Conservation (phyloP, 179 eudicot genomes). For the Spinacia oleracea region DNA sequence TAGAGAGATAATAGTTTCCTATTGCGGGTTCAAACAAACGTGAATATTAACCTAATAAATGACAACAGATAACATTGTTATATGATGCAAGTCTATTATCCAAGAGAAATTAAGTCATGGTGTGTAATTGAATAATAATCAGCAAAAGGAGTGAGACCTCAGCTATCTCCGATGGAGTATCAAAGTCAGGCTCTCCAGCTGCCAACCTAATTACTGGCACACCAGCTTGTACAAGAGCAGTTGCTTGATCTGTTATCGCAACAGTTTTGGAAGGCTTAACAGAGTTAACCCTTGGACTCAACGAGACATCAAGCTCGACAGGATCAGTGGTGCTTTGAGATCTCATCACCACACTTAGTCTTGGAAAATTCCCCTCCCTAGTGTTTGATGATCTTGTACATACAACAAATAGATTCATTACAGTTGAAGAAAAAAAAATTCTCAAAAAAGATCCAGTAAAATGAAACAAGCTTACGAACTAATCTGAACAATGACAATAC, state of each 20-base stretch:
- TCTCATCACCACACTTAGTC: slow-evolving; percentile 6
- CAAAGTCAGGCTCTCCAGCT: slow-evolving; percentile 95
- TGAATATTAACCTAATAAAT: background rate
- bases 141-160: slow-evolving; percentile 45
- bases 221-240: slow-evolving; percentile 88
- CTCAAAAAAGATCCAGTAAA: background rate
- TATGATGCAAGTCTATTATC: background rate
- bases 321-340: slow-evolving; percentile 2
- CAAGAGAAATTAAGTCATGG: background rate
- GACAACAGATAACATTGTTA: background rate
- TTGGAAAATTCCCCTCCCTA: background rate
- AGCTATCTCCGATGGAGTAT: slow-evolving; percentile 68
- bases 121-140: background rate
- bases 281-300: slow-evolving; percentile 74
- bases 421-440: background rate
- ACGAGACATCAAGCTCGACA: slow-evolving; percentile 52
- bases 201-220: slow-evolving; percentile 82
- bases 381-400: background rate
- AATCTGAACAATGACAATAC: background rate
- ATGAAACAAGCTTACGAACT: background rate
- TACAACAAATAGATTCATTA: background rate
- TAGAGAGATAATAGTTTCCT: background rate
- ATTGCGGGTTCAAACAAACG: background rate
- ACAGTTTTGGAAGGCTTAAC: slow-evolving; percentile 85
- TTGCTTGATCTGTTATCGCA: slow-evolving; percentile 82